Evolutionary conservation across 805 yeast species (phyloP), one percentile per base, ranked within the genome.

Genomic region (Ogataea pignaliae): DNA sequence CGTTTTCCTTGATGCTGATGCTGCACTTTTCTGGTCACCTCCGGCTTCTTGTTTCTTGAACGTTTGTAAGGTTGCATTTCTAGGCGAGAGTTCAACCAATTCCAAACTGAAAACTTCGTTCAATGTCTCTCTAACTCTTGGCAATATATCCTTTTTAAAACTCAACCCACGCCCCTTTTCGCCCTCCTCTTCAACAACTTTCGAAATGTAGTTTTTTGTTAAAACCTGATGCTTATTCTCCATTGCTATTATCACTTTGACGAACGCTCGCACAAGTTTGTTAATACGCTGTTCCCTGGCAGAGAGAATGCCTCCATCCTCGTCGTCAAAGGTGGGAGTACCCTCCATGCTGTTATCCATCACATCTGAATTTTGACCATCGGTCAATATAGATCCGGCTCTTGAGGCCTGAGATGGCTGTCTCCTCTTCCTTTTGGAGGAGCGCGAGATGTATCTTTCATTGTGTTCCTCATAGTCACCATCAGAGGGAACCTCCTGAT

Each of bases 111-210:
- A 58, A 2, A 44, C 48, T 2, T 43, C 42, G 3, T 31, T 28
- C 10, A 64, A 42, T 1, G 43, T 35, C 8, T 34, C 33, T 18
- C 48, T 44, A 4, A 59, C 42, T 9, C 36, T 31, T 2, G 56
- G 56, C 15, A 55, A 38, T 10, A 66, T 48, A 31, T 60, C 53
- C 37, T 52, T 52, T 17, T 48, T 59, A 39, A 62, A 61, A 29
- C 57, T 59, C 9, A 58, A 21, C 17, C 61, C 56, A 5, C 53
- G 41, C 6, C 63, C 62, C 36, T 54, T 55, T 33, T 58, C 65
- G 5, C 51, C 48, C 39, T 61, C 68, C 6, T 56, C 40, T 29
- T 61, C 68, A 42, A 57, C 43, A 3, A 62, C 40, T 37, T 61
- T 64, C 10, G 60, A 29, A 9, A 65, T 49, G 21, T 49, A 44